Conservation (phyloP, 768 basidiomycete species). For the Tulasnella sp. region DNA sequence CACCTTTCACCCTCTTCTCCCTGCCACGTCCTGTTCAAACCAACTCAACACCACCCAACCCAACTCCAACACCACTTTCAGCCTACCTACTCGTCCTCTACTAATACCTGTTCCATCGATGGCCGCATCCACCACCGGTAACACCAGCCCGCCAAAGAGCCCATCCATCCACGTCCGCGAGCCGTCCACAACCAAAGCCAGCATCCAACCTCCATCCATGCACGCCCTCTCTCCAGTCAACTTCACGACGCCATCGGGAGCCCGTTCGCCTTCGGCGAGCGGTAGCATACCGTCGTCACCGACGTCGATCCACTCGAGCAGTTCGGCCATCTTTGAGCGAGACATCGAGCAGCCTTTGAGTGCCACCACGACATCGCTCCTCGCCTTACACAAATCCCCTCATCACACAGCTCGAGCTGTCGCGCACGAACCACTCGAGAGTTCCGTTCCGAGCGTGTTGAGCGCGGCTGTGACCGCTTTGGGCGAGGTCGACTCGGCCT, state of each 20-base stretch:
- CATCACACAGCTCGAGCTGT: slow-evolving; percentile 26
- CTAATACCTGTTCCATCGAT: neutral
- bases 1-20: neutral
- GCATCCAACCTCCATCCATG: slow-evolving; percentile 13
- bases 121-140: neutral
- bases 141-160: neutral
- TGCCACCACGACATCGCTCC: neutral
- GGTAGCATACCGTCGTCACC: slow-evolving; percentile 30
- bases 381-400: slow-evolving; percentile 21
- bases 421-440: slow-evolving; percentile 29
- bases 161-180: slow-evolving; percentile 15
- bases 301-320: slow-evolving; percentile 31
- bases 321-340: slow-evolving; percentile 31
- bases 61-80: neutral
- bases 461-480: slow-evolving; percentile 29
- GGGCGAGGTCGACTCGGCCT: slow-evolving; percentile 17
- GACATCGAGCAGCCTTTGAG: slow-evolving; percentile 25
- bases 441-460: slow-evolving; percentile 27
- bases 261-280: neutral
- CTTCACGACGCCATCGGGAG: slow-evolving; percentile 7
- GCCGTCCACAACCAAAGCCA: neutral
- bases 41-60: neutral
- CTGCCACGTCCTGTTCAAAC: slow-evolving; percentile 9
- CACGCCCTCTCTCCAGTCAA: slow-evolving; percentile 20
- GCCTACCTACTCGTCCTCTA: neutral